Percentiles rank a stretch among this genome's conserved stretches.
phyloP scores from a whole-genome alignment of 2,329 filamentous ascomycete genomes.

The Pezicula carpinea region DNA sequence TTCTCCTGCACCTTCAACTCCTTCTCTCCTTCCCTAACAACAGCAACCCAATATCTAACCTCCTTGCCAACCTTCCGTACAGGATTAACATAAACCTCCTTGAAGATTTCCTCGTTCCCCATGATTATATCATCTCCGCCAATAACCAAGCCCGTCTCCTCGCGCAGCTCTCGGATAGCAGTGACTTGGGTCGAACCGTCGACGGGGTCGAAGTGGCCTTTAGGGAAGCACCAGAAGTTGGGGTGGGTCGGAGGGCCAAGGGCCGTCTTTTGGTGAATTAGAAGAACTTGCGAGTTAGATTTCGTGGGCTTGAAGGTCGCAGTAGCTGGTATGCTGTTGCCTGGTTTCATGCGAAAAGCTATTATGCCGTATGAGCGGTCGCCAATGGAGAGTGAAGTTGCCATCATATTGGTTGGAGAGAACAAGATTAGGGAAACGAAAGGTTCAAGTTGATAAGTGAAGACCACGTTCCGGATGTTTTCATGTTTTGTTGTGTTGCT shows the following conservation, averaged over 20 bases:
- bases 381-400: slow-evolving; percentile 2
- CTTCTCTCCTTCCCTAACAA: slow-evolving; percentile 8
- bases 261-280: slow-evolving; percentile 13
- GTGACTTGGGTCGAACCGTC: slow-evolving; percentile 6
- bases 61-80: slow-evolving; percentile 11
- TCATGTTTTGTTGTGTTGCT: too few species aligned
- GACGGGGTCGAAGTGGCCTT: slow-evolving; percentile 13
- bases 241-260: not conserved
- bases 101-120: slow-evolving; percentile 1
- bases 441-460: not conserved
- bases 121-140: slow-evolving; percentile 2
- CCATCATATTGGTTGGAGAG: not conserved
- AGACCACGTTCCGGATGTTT: not conserved
- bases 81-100: slow-evolving; percentile 10
- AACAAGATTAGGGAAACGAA: not conserved
- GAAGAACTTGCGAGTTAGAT: slow-evolving; percentile 13
- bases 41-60: slow-evolving; percentile 11
- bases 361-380: slow-evolving; percentile 20
- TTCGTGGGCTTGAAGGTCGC: not conserved
- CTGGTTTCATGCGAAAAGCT: slow-evolving; percentile 7
- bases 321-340: not conserved
- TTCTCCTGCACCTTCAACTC: slow-evolving; percentile 14
- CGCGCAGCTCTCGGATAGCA: slow-evolving; percentile 12
- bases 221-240: slow-evolving; percentile 16
- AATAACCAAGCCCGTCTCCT: slow-evolving; percentile 13